These are phyloP conservation scores for Leishmania gerbilli DNA, from an alignment of 208 protist genomes.

Conservation along the genomic window DNA sequence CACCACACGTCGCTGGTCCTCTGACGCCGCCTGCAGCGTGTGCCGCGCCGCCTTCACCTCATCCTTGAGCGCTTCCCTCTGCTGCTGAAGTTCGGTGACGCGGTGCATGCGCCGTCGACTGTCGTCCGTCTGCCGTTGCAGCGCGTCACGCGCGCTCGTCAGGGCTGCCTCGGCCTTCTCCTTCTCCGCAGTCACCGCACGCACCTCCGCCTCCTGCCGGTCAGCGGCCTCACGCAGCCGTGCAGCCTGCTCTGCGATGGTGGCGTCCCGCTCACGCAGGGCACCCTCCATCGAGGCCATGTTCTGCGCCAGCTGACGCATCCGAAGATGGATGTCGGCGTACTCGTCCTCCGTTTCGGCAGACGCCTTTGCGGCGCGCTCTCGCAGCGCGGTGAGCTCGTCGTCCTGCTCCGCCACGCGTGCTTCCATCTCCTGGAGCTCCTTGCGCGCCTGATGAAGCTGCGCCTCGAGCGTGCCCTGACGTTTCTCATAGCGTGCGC, in stretches of 20 bases:
- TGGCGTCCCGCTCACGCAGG: conserved; percentile 24
- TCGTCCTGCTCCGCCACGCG: conserved; percentile 14
- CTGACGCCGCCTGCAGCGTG: conserved; percentile 6
- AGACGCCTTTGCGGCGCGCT: conserved; percentile 24
- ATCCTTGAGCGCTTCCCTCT: conserved; percentile 26
- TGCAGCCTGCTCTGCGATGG: conserved; percentile 26
- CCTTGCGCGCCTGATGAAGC: conserved; percentile 22
- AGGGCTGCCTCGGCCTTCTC: conserved; percentile 26
- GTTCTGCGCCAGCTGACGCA: conserved; percentile 32
- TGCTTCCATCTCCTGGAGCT: conserved; percentile 25
- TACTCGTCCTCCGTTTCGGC: conserved; percentile 30
- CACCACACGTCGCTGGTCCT: conserved; percentile 22
- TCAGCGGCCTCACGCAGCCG: conserved; percentile 20
- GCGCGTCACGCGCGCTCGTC: conserved; percentile 15
- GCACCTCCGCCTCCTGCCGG: conserved; percentile 10
- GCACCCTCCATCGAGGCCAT: conserved; percentile 31
- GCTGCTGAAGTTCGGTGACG: conserved; percentile 43
- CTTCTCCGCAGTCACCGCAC: conserved; percentile 22
- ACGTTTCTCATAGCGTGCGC: conserved; percentile 24
- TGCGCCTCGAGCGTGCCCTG: conserved; percentile 30
- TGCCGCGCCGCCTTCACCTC: conserved; percentile 15
- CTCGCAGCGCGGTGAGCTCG: conserved; percentile 29
- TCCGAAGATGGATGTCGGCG: conserved; percentile 29
- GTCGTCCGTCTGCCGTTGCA: conserved; percentile 68
- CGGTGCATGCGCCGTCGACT: conserved; percentile 58